These are phyloP conservation scores for Curvularia verruculosa DNA, from an alignment of 2,329 filamentous ascomycete species.

Conservation along the genomic window DNA sequence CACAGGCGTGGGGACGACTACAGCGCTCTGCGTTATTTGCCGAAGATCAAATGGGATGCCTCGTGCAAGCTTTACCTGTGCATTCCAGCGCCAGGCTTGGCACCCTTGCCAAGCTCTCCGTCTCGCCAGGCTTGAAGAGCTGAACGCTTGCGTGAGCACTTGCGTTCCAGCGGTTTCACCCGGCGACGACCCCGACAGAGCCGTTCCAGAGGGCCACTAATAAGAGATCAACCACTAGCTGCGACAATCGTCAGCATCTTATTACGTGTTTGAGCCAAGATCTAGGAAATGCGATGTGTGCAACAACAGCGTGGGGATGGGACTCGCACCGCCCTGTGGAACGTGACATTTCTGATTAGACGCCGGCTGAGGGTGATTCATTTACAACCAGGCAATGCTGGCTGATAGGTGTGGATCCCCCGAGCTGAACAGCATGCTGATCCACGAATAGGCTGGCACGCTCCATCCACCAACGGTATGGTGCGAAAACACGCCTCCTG, in stretches of 20 bases:
- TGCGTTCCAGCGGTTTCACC: not conserved
- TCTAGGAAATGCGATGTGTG: not conserved
- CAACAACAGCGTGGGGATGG: not conserved
- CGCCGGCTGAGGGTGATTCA: not conserved
- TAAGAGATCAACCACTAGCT: not conserved
- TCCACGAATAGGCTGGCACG: not conserved
- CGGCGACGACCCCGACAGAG: not conserved
- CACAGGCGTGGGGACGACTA: not conserved
- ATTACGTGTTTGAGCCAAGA: slow-evolving; percentile 10
- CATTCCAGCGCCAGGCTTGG: slow-evolving; percentile 8
- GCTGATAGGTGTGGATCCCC: slow-evolving; percentile 2
- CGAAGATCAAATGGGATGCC: slow-evolving; percentile 2
- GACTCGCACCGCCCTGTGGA: not conserved
- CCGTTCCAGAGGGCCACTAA: not conserved
- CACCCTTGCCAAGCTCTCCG: not conserved
- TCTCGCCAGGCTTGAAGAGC: not conserved
- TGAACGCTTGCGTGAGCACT: not conserved
- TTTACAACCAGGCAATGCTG: slow-evolving; percentile 2
- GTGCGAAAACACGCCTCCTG: not conserved
- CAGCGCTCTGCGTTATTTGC: not conserved
- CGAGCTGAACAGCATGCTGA: slow-evolving; percentile 9
- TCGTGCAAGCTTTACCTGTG: not conserved
- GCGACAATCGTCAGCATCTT: not conserved
- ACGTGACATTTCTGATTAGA: not conserved
- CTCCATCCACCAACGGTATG: slow-evolving; percentile 1